phyloP scores from a whole-genome alignment of 495 filamentous ascomycete genomes.

The Durotheca rogersii region DNA sequence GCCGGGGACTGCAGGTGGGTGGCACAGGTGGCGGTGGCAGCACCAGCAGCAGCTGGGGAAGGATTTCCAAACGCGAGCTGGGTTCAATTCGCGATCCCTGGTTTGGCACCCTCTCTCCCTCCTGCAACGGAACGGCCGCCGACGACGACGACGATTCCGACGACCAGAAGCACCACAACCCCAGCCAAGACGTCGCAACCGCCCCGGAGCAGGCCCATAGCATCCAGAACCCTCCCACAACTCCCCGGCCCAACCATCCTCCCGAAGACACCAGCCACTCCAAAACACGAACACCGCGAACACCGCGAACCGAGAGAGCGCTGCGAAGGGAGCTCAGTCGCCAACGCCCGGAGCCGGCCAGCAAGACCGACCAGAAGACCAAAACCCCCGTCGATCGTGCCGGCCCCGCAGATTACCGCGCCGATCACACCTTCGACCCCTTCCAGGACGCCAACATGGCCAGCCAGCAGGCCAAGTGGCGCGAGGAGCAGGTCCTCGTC shows the following conservation, averaged over 20 bases:
- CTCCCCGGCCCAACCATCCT: too few relatives aligned
- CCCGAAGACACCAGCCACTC: neutral
- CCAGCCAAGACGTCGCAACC: neutral
- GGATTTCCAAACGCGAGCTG: constrained; percentile 17
- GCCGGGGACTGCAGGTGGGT: neutral
- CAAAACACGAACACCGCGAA: neutral
- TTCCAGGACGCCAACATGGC: constrained; percentile 50
- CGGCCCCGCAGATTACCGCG: too few relatives aligned
- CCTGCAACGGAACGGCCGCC: neutral
- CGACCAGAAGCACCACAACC: neutral
- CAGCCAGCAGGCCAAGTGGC: constrained; percentile 50
- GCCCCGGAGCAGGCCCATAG: too few relatives aligned
- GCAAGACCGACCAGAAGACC: too few relatives aligned
- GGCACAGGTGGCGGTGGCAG: neutral
- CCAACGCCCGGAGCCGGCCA: neutral
- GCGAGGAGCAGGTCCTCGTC: constrained; percentile 61
- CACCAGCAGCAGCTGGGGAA: constrained; percentile 2
- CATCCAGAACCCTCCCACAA: too few relatives aligned
- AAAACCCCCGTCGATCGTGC: too few relatives aligned
- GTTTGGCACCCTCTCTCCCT: constrained; percentile 6
- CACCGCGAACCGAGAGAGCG: constrained; percentile 12
- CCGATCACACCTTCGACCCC: too few relatives aligned
- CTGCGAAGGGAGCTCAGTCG: constrained; percentile 7
- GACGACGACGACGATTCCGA: neutral
- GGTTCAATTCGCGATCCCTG: constrained; percentile 7